Conservation (phyloP, 2,329 filamentous ascomycete genomes). For the Alternaria sp. region DNA sequence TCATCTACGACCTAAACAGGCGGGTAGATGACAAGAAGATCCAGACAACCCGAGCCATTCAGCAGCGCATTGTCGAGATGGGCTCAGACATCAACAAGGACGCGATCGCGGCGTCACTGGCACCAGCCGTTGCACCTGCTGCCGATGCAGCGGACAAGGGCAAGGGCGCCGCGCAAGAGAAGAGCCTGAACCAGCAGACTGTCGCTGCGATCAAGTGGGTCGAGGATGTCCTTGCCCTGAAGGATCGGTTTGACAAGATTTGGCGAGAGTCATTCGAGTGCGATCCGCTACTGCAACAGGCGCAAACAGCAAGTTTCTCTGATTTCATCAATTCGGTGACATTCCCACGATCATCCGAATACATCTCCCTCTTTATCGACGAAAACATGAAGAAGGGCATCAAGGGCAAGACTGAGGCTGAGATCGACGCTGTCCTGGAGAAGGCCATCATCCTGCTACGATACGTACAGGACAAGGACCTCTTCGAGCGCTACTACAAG, state of each 20-base stretch:
- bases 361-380: conserved; percentile 94
- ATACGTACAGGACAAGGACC: conserved; percentile 88
- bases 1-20: conserved; percentile 79
- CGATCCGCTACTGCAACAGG: conserved; percentile 79
- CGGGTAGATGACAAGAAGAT: conserved; percentile 77
- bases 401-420: conserved; percentile 87
- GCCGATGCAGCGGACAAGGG: conserved; percentile 60
- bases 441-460: conserved; percentile 88
- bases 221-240: conserved; percentile 83
- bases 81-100: conserved; percentile 82
- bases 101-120: conserved; percentile 62
- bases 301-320: conserved; percentile 84
- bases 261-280: conserved; percentile 74
- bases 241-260: conserved; percentile 87
- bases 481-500: conserved; percentile 98
- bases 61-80: conserved; percentile 77
- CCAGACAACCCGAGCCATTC: conserved; percentile 73
- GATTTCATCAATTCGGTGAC: conserved; percentile 81
- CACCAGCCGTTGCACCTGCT: conserved; percentile 52
- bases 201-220: conserved; percentile 93
- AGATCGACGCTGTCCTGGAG: conserved; percentile 83
- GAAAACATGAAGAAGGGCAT: conserved; percentile 94
- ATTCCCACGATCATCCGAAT: conserved; percentile 86
- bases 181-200: conserved; percentile 75
- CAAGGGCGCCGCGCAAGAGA: conserved; percentile 53